Evolutionary conservation across 305 asterid genomes (phyloP).

Genomic region (Fraxinus floribunda): DNA sequence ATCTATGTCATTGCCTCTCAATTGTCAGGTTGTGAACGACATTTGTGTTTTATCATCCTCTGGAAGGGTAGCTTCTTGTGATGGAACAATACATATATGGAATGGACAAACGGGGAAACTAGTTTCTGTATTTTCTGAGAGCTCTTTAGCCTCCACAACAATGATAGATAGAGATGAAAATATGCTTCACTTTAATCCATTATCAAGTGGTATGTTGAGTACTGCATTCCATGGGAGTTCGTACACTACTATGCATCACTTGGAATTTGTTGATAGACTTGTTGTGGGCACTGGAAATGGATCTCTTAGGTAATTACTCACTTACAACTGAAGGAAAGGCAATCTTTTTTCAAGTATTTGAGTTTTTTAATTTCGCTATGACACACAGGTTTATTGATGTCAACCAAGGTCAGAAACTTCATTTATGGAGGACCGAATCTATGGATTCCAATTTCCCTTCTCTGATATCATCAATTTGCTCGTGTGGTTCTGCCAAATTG

Average conservation of each 20-base stretch:
- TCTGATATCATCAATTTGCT: constrained; percentile 84
- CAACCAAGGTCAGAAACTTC: constrained; percentile 85
- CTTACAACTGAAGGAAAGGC: constrained; percentile 12
- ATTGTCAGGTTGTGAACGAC: constrained; percentile 82
- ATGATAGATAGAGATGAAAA: constrained; percentile 63
- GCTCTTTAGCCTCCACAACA: constrained; percentile 48
- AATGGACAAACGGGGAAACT: constrained; percentile 84
- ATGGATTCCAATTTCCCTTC: constrained; percentile 72
- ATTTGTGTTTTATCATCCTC: constrained; percentile 70
- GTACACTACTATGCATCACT: constrained; percentile 82
- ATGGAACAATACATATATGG: constrained; percentile 95
- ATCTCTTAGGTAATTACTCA: constrained; percentile 68
- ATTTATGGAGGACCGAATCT: constrained; percentile 82
- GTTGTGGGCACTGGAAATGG: constrained; percentile 95
- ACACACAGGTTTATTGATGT: constrained; percentile 81
- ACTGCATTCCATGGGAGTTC: constrained; percentile 82
- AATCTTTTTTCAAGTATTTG: constrained; percentile 15
- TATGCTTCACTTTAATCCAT: constrained; percentile 69
- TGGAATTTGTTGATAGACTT: constrained; percentile 63
- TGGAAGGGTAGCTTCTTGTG: constrained; percentile 96
- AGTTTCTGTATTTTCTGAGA: constrained; percentile 74
- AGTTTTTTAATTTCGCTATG: constrained; percentile 22
- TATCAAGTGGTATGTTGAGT: constrained; percentile 72
- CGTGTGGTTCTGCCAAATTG: constrained; percentile 56
- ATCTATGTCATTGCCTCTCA: constrained; percentile 13